Evolutionary conservation across 345 rosid species (phyloP).

Genomic region (Aquilaria sinensis): DNA sequence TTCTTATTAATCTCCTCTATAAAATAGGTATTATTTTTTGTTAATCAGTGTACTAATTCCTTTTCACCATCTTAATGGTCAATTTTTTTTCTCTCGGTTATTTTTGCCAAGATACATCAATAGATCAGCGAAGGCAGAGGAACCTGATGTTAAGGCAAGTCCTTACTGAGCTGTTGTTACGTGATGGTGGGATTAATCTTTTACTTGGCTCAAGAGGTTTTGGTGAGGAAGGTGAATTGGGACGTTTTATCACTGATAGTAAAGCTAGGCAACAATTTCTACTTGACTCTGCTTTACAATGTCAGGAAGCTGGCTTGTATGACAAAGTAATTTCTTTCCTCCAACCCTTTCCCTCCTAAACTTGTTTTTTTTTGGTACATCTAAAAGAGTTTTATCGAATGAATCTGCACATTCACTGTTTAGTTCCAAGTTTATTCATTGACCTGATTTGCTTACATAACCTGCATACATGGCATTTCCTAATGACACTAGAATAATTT

Average conservation of each 20-base stretch:
- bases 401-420: background rate
- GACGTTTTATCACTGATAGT: slow-evolving; percentile 57
- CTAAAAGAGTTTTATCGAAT: background rate
- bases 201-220: slow-evolving; percentile 82
- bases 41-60: no score
- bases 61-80: no score
- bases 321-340: slow-evolving; percentile 59
- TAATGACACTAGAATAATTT: background rate
- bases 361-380: background rate
- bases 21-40: no score
- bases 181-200: slow-evolving; percentile 79
- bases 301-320: slow-evolving; percentile 87
- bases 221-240: slow-evolving; percentile 93
- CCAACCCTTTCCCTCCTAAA: background rate
- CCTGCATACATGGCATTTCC: no score
- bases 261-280: slow-evolving; percentile 73
- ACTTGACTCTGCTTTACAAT: slow-evolving; percentile 80
- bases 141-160: slow-evolving; percentile 84
- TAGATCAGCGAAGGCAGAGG: slow-evolving; percentile 91
- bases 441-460: background rate
- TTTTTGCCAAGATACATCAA: no score
- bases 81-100: no score
- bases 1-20: no score
- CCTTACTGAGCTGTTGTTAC: slow-evolving; percentile 75
- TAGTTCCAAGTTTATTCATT: background rate